Evolutionary conservation across 2,329 filamentous ascomycete genomes (phyloP).

Genomic region (Paecilomyces sp.): DNA sequence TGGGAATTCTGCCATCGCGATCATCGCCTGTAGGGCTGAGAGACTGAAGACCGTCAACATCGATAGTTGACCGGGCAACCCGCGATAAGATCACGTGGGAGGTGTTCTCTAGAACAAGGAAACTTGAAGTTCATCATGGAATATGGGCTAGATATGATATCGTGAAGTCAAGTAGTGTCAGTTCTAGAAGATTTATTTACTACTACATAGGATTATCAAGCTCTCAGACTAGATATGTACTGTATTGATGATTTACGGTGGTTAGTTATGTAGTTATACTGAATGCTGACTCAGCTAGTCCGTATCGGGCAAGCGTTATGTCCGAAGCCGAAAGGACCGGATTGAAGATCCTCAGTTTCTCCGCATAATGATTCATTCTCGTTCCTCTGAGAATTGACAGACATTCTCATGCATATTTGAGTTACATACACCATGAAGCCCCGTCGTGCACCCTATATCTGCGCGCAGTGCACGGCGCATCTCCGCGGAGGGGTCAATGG

Average conservation of each 20-base stretch:
- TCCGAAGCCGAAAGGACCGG: background rate
- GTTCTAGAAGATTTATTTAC: too few species aligned
- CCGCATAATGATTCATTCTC: background rate
- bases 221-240: too few species aligned
- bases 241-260: too few species aligned
- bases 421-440: background rate
- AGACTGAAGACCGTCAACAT: background rate
- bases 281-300: background rate
- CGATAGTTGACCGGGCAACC: slow-evolving; percentile 9
- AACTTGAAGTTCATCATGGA: background rate
- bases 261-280: background rate
- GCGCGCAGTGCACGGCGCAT: slow-evolving; percentile 21
- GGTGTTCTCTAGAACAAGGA: background rate
- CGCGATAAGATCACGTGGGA: slow-evolving; percentile 5
- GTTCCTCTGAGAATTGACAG: background rate
- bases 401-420: background rate
- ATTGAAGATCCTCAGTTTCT: background rate
- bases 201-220: too few species aligned
- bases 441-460: slow-evolving; percentile 16
- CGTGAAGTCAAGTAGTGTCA: too few species aligned
- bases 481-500: background rate
- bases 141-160: too few species aligned
- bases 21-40: background rate
- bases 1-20: background rate
- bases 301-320: background rate